Percentiles rank a stretch among this genome's conserved stretches.
Evolutionary conservation across 768 basidiomycete species (phyloP).

Genomic region (Termitomyces titanicus): DNA sequence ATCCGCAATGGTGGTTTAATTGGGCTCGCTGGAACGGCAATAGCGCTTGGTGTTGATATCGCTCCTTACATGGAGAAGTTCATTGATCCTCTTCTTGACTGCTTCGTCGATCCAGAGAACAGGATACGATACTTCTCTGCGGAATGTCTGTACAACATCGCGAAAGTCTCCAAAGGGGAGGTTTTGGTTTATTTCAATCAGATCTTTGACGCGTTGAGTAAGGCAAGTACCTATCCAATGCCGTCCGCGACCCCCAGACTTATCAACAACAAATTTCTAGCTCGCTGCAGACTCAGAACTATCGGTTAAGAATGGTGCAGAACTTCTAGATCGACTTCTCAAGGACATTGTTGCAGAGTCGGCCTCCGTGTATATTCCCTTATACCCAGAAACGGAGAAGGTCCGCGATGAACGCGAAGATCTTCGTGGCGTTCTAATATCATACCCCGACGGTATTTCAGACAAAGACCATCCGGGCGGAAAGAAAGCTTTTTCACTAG

Average conservation of each 20-base stretch:
- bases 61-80: slow-evolving; percentile 95
- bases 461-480: slow-evolving; percentile 38
- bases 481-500: slow-evolving; percentile 87
- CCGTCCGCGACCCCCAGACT: background rate
- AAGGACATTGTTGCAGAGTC: slow-evolving; percentile 98
- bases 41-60: slow-evolving; percentile 90
- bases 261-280: slow-evolving; percentile 41
- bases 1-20: slow-evolving; percentile 94
- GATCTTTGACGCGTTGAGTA: slow-evolving; percentile 95
- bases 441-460: slow-evolving; percentile 50
- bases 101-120: slow-evolving; percentile 93
- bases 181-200: slow-evolving; percentile 97
- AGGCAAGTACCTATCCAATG: slow-evolving; percentile 50
- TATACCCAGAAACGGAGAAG: slow-evolving; percentile 77
- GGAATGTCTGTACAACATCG: slow-evolving; percentile 97
- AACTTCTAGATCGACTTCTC: slow-evolving; percentile 92
- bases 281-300: slow-evolving; percentile 93
- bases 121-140: slow-evolving; percentile 97
- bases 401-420: slow-evolving; percentile 57
- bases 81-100: slow-evolving; percentile 80
- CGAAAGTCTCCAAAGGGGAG: slow-evolving; percentile 95
- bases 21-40: slow-evolving; percentile 94
- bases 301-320: slow-evolving; percentile 98
- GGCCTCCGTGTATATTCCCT: slow-evolving; percentile 90
- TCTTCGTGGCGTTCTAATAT: slow-evolving; percentile 58